Conservation (phyloP, 2,329 filamentous ascomycete species). For the Fusarium liriodendri region DNA sequence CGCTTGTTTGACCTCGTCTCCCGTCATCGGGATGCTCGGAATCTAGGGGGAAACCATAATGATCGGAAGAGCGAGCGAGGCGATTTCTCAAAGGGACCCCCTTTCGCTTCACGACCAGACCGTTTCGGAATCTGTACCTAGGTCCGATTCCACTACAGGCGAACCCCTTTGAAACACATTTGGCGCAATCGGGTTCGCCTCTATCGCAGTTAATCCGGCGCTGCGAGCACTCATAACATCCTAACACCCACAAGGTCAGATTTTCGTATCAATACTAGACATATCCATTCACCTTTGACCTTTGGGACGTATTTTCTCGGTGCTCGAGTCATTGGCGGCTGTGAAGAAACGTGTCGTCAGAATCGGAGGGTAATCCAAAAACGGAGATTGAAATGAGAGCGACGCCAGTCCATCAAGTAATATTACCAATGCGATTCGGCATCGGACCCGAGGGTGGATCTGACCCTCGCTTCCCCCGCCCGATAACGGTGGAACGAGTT, state of each 20-base stretch:
- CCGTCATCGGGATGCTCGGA: neutral
- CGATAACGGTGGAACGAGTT: neutral
- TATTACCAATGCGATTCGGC: conserved; percentile 3
- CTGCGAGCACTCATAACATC: conserved; percentile 51
- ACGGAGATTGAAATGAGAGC: conserved; percentile 6
- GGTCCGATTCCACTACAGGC: conserved; percentile 45
- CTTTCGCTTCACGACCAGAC: conserved; percentile 8
- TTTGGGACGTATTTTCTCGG: conserved; percentile 34
- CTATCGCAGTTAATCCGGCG: conserved; percentile 51
- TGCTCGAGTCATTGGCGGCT: neutral
- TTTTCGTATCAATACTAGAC: neutral
- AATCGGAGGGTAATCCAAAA: neutral
- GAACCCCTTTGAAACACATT: conserved; percentile 47
- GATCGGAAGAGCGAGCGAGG: neutral
- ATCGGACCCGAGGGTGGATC: conserved; percentile 1
- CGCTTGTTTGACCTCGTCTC: neutral
- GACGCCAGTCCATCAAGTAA: neutral
- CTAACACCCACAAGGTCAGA: conserved; percentile 18
- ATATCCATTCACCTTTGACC: conserved; percentile 31
- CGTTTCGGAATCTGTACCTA: conserved; percentile 21
- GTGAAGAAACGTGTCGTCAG: neutral
- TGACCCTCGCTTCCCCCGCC: conserved; percentile 2
- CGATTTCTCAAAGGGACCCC: neutral
- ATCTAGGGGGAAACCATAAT: neutral
- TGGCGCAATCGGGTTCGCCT: conserved; percentile 45